Percentiles rank a stretch among this genome's conserved stretches.
Evolutionary conservation across 345 rosid genomes (phyloP).

Genomic region (Ceriops decandra): DNA sequence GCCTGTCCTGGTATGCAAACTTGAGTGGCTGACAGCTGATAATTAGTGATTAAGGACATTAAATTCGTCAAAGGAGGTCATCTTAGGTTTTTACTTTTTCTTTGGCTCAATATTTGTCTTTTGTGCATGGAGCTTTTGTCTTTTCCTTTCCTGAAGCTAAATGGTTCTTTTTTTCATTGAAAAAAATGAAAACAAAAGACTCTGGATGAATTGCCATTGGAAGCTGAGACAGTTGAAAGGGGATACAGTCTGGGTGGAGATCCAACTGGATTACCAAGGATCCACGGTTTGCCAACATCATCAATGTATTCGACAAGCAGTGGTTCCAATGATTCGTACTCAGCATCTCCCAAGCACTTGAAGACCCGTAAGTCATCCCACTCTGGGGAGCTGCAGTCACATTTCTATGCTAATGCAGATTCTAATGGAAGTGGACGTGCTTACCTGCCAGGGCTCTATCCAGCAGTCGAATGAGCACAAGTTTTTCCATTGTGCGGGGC

Average conservation of each 20-base stretch:
- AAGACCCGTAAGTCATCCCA: conserved; percentile 62
- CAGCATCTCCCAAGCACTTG: conserved; percentile 52
- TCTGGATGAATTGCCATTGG: conserved; percentile 89
- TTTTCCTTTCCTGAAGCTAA: too few relatives aligned
- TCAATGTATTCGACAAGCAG: conserved; percentile 48
- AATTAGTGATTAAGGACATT: neutral
- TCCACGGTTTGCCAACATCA: conserved; percentile 68
- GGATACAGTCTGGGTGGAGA: conserved; percentile 65
- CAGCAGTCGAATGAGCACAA: conserved; percentile 24
- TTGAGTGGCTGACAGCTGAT: neutral
- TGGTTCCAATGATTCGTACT: conserved; percentile 46
- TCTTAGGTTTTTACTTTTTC: neutral
- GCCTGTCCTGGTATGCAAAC: neutral
- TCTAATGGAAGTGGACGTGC: conserved; percentile 55
- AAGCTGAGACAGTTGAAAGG: conserved; percentile 82
- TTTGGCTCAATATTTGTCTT: neutral
- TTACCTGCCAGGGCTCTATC: conserved; percentile 48
- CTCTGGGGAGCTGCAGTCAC: conserved; percentile 67
- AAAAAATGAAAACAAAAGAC: conserved; percentile 39
- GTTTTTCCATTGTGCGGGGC: conserved; percentile 2
- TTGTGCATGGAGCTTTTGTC: neutral
- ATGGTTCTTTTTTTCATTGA: too few relatives aligned
- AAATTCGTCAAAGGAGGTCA: neutral
- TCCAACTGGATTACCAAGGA: conserved; percentile 72
- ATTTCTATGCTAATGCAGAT: conserved; percentile 48